These are phyloP conservation scores for Calendula officinalis DNA, from an alignment of 129 eudicot genomes.

Conservation along the genomic window DNA sequence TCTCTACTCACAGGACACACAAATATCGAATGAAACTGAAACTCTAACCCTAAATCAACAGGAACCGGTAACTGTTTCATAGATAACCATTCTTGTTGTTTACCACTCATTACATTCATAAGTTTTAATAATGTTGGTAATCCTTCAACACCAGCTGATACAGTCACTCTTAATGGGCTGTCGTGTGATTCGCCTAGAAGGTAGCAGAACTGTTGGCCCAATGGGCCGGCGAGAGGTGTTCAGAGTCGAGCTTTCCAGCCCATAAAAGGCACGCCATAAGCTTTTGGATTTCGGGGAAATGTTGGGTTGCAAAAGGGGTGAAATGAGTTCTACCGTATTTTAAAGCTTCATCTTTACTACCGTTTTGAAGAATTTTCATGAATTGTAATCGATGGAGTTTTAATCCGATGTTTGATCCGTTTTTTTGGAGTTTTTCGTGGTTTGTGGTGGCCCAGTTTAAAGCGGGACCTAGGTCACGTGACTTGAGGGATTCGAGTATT, in stretches of 20 bases:
- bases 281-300: conserved; percentile 73
- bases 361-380: conserved; percentile 60
- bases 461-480: conserved; percentile 73
- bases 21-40: conserved; percentile 82
- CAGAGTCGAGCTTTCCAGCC: conserved; percentile 80
- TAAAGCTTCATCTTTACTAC: conserved; percentile 65
- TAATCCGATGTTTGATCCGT: conserved; percentile 66
- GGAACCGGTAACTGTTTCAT: conserved; percentile 95
- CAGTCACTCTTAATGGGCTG: conserved; percentile 70
- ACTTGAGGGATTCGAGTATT: conserved; percentile 76
- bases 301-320: conserved; percentile 51
- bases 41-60: conserved; percentile 64
- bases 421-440: conserved; percentile 57
- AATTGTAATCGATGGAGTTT: conserved; percentile 80
- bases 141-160: conserved; percentile 88
- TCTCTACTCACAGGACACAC: conserved; percentile 97
- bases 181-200: conserved; percentile 64
- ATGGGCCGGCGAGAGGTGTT: conserved; percentile 52
- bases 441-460: conserved; percentile 68
- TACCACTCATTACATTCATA: conserved; percentile 86
- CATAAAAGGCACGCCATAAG: conserved; percentile 78
- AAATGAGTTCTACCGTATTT: conserved; percentile 59
- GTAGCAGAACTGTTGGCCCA: conserved; percentile 76
- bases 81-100: conserved; percentile 75
- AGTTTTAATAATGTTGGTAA: conserved; percentile 85